Conservation (phyloP, 2,329 filamentous ascomycete genomes). For the Fusarium sp. region DNA sequence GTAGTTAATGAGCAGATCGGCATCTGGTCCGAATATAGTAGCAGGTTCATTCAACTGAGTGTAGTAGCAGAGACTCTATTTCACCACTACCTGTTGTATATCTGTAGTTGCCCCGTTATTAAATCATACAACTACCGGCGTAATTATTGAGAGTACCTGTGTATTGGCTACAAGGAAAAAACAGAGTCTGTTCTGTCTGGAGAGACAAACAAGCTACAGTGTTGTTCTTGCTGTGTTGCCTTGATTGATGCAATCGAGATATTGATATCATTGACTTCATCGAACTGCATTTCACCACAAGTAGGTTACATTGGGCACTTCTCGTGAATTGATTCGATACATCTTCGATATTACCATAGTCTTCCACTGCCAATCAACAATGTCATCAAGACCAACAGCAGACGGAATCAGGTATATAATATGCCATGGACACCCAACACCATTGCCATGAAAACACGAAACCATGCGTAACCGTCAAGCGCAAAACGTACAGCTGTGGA, state of each 20-base stretch:
- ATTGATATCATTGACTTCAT: background rate
- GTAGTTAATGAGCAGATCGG: background rate
- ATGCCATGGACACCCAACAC: slow-evolving; percentile 49
- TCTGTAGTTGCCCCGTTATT: background rate
- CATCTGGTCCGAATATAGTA: background rate
- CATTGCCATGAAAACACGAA: slow-evolving; percentile 49
- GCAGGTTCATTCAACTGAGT: background rate
- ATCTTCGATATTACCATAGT: background rate
- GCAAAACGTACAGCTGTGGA: slow-evolving; percentile 35
- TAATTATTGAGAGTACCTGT: background rate
- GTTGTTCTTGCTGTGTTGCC: background rate
- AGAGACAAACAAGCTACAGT: background rate
- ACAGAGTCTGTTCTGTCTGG: background rate
- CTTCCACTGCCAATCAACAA: background rate
- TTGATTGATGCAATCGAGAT: background rate
- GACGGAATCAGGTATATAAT: slow-evolving; percentile 46
- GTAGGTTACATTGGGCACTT: background rate
- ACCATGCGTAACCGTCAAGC: slow-evolving; percentile 30
- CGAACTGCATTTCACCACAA: background rate
- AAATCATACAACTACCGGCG: background rate
- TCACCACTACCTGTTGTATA: background rate
- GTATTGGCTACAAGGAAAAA: background rate
- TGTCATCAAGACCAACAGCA: slow-evolving; percentile 24
- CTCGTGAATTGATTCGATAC: background rate
- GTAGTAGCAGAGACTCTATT: background rate